Evolutionary conservation across 2,329 filamentous ascomycete species (phyloP), one percentile per base, ranked within the genome.

Genomic region (Orbilia javanica): DNA sequence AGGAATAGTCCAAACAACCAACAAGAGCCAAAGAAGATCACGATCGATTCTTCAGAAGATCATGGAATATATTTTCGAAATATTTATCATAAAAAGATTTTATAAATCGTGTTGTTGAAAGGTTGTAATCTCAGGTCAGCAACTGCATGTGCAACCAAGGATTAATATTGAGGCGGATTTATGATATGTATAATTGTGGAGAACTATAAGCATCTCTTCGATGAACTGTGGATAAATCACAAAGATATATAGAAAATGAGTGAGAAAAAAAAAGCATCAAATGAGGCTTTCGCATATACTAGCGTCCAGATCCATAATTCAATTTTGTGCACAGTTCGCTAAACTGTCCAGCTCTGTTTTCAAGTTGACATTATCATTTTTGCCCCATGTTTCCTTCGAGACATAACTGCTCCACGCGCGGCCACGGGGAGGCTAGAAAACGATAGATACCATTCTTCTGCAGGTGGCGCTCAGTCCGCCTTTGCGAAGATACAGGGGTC

Each of bases 121-220:
- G 36, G 65, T 70, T 65, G 66, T 7, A 52, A 53, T 75, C 31
- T 36, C 25, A 57, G 25, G 27, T 20, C 29, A 34, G 29, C 20
- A 67, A 27, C 50, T 31, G 29, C 18, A 50, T 55, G 55, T 31
- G 31, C 20, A 64, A 71, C 36, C 34, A 42, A 39, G 13, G 20
- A 55, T 10, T 39, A 3, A 25, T 7, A 25, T 5, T 10, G 7
- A 4, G 10, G 50, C 27, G 36, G 25, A 57, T 10, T 20, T 36
- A 25, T 34, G 18, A 36, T 15, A 77, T 53, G 72, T 64, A 65
- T 65, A 70, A 78, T 67, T 66, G 62, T 72, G 67, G 60, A 77
- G 73, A 71, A 65, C 27, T 71, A 78, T 77, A 66, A 46, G 39
- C 53, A 44, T 44, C 8, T 22, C 50, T 46, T 63, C 29, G 29